phyloP scores from a whole-genome alignment of 164 flowering plant species.

The Houttuynia cordata region DNA sequence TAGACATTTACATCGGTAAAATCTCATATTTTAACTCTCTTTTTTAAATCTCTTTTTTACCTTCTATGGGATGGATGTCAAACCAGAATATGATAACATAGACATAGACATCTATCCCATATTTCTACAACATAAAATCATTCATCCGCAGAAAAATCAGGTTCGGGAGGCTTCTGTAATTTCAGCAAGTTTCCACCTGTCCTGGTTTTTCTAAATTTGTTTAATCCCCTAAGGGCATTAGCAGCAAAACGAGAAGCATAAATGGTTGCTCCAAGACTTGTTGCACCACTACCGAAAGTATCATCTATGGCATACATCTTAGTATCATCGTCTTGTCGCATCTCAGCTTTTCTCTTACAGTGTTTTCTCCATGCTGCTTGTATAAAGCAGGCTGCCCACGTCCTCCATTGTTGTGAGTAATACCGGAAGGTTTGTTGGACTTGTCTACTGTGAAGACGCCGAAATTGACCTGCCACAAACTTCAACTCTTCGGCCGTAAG shows the following conservation, averaged over 20 bases:
- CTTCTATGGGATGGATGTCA: no score
- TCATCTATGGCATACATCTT: constrained; percentile 12
- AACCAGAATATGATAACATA: not conserved
- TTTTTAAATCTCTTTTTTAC: no score
- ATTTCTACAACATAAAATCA: constrained; percentile 14
- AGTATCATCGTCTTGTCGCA: constrained; percentile 42
- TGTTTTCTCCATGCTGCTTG: constrained; percentile 96
- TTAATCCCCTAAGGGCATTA: constrained; percentile 81
- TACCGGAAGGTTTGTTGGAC: constrained; percentile 95
- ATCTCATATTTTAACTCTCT: no score
- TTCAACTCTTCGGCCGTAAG: constrained; percentile 80
- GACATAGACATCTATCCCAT: not conserved
- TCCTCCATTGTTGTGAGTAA: constrained; percentile 98
- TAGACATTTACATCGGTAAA: no score
- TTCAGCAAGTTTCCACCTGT: constrained; percentile 37
- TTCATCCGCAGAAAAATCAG: constrained; percentile 63
- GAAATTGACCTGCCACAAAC: constrained; percentile 89
- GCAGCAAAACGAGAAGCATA: constrained; percentile 77
- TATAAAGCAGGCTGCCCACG: constrained; percentile 99
- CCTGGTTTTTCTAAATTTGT: constrained; percentile 44
- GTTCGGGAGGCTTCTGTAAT: constrained; percentile 81
- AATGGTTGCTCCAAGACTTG: constrained; percentile 73
- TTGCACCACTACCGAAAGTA: constrained; percentile 32
- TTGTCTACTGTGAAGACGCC: constrained; percentile 94
- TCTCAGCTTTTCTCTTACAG: constrained; percentile 74